Percentiles rank a stretch among this genome's conserved stretches.
These are phyloP conservation scores for Umbelopsis vinacea DNA, from an alignment of 192 early-diverging fungal genomes.

Conservation along the genomic window DNA sequence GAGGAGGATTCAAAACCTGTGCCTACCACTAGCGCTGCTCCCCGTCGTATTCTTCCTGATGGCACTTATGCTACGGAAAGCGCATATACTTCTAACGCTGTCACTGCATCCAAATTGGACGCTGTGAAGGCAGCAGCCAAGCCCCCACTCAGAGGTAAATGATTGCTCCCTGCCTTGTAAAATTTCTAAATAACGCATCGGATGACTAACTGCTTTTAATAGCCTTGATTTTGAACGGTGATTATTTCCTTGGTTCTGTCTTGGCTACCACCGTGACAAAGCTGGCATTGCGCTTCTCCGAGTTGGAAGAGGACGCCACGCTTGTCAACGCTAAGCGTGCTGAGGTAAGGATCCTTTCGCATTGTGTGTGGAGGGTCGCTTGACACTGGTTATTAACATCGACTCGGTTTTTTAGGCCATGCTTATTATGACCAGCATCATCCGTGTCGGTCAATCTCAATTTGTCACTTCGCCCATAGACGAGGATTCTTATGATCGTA, in stretches of 20 bases:
- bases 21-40: constrained; percentile 45
- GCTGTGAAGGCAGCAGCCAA: constrained; percentile 63
- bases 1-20: constrained; percentile 27
- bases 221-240: constrained; percentile 87
- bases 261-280: constrained; percentile 90
- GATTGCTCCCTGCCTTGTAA: neutral
- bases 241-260: constrained; percentile 92
- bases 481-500: constrained; percentile 95
- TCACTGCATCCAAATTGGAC: constrained; percentile 48
- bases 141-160: constrained; percentile 69
- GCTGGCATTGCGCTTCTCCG: constrained; percentile 80
- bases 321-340: constrained; percentile 82
- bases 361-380: neutral
- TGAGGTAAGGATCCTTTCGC: constrained; percentile 58
- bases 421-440: constrained; percentile 96
- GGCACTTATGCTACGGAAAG: constrained; percentile 98
- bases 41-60: constrained; percentile 88
- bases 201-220: constrained; percentile 44
- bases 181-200: neutral
- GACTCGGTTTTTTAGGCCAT: constrained; percentile 62
- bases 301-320: constrained; percentile 50
- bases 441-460: constrained; percentile 89
- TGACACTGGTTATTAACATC: neutral
- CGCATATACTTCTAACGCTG: constrained; percentile 68
- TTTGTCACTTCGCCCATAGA: constrained; percentile 90